phyloP scores from a whole-genome alignment of 2,329 filamentous ascomycete genomes.

The Colletotrichum sp. region DNA sequence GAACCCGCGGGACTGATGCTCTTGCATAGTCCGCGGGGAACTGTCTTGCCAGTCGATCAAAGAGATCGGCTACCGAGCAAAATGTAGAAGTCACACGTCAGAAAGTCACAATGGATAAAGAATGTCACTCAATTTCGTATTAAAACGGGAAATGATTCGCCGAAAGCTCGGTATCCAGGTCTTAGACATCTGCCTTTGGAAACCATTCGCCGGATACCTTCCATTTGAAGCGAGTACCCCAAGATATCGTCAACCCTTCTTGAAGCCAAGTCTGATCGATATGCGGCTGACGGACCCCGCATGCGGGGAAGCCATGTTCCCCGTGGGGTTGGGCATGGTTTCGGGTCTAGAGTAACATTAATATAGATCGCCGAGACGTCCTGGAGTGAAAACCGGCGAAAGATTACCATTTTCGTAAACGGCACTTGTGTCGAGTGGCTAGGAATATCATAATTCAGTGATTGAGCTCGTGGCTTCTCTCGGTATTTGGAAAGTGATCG shows the following conservation, averaged over 20 bases:
- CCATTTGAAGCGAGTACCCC: no score
- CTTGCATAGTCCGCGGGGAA: not conserved
- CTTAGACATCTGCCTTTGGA: not conserved
- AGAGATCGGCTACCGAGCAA: not conserved
- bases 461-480: not conserved
- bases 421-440: not conserved
- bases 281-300: not conserved
- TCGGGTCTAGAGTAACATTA: not conserved
- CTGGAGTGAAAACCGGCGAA: not conserved
- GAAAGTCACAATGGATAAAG: not conserved
- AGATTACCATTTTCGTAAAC: not conserved
- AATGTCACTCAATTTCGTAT: not conserved
- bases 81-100: not conserved
- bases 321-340: not conserved
- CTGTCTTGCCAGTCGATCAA: not conserved
- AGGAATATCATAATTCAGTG: not conserved
- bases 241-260: not conserved
- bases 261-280: not conserved
- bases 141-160: not conserved
- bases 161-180: not conserved
- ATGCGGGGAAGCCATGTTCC: not conserved
- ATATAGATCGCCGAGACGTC: not conserved
- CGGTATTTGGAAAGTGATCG: not conserved
- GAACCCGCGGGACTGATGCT: not conserved
- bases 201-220: not conserved